Evolutionary conservation across 176 grass and related monocot genomes (phyloP), one percentile per base, ranked within the genome.

Genomic region (Phoenix roebelenii): DNA sequence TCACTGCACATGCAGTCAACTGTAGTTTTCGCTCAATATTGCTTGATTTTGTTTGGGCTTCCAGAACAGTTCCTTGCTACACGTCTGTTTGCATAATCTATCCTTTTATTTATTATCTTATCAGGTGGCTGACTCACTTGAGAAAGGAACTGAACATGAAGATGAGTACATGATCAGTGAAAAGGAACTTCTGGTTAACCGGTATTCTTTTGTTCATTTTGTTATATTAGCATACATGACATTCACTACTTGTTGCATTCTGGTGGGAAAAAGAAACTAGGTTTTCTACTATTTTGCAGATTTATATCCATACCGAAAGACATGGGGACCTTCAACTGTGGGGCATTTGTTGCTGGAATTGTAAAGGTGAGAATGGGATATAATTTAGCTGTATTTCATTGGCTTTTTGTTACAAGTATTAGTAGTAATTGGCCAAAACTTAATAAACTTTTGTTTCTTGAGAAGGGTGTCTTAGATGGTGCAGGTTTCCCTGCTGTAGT

Each of bases 151-250:
- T 59, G 92, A 97, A 73, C 78, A 97, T 73, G 87, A 97, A 76
- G 92, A 97, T 70, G 92, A 97, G 58, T 97, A 97, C 81, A 97
- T 97, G 92, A 97, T 97, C 49, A 97, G 92, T 80, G 92, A 97
- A 78, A 97, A 91, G 66, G 92, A 91, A 65, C 84, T 97, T 73
- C 81, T 97, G 80, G 92, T 91, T 76, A 97, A 97, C 67, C 57
- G 92, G 92, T 97, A 77, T 74, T 79, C 49, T 55, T 10, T 56
- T 59, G 19, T 55, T 20, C 6, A 29, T 70, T 66, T 1, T 3
- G 57, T 23, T 49, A 58, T 66, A 7, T 63, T 3, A 25, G 7
- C 52, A 58, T 5, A 51, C 0, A 70, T 50, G 26, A 14, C 35
- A 44, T 44, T 44, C 35, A 44, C 2, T 44, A 44, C 32, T 9